Conservation (phyloP, 106 monocot genomes). For the Dioscorea alata region DNA sequence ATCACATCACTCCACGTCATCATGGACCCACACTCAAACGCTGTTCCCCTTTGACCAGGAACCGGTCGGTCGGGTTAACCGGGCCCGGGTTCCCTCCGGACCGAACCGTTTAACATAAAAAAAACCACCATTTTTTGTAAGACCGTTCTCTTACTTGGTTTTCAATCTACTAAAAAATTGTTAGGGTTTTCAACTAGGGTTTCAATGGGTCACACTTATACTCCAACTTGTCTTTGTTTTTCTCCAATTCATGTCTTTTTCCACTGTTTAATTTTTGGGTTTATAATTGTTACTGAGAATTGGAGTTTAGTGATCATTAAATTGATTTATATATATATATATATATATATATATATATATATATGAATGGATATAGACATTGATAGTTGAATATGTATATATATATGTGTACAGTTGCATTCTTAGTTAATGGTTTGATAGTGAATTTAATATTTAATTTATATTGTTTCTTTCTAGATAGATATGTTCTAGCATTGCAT, state of each 20-base stretch:
- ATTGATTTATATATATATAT: background rate
- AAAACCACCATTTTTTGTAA: background rate
- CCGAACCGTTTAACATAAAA: slow-evolving; percentile 18
- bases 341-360: too few relatives aligned
- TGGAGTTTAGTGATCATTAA: background rate
- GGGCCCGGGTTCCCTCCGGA: slow-evolving; percentile 34
- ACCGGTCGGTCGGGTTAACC: slow-evolving; percentile 26
- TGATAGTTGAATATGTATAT: too few relatives aligned
- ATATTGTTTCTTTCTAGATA: too few relatives aligned
- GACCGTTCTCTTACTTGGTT: background rate
- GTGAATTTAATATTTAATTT: too few relatives aligned
- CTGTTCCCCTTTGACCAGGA: slow-evolving; percentile 32
- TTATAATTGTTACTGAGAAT: background rate
- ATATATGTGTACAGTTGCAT: too few relatives aligned
- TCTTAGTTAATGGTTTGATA: too few relatives aligned
- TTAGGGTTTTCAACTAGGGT: background rate
- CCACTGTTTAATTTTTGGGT: too few relatives aligned
- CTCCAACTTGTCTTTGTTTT: background rate
- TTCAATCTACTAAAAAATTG: background rate
- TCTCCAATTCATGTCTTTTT: background rate
- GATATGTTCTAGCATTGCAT: too few relatives aligned
- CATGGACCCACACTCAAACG: background rate
- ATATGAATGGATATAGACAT: too few relatives aligned
- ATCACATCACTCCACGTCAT: slow-evolving; percentile 14
- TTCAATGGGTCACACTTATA: too few relatives aligned